Conservation (phyloP, 805 yeast genomes). For the Lipomyces mesembrius region DNA sequence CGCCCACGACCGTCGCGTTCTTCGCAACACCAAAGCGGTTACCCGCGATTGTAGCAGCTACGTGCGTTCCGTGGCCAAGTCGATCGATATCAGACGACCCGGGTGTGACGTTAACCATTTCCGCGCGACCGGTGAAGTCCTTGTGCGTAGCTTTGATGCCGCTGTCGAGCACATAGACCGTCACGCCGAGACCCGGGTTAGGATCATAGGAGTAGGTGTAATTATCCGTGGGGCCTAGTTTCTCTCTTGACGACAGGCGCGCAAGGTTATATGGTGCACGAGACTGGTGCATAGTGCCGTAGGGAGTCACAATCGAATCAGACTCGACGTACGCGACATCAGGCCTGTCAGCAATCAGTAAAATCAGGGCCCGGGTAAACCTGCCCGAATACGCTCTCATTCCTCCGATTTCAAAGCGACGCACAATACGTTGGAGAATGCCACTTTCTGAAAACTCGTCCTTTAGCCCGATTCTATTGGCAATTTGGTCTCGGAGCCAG, state of each 20-base stretch:
- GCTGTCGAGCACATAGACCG: conserved; percentile 83
- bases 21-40: conserved; percentile 82
- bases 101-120: conserved; percentile 42
- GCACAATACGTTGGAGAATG: background rate
- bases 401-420: conserved; percentile 3
- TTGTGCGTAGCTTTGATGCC: conserved; percentile 80
- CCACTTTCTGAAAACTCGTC: background rate
- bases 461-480: background rate
- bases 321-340: conserved; percentile 9
- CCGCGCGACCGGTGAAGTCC: conserved; percentile 69
- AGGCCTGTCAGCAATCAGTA: background rate
- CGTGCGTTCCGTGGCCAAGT: conserved; percentile 94
- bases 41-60: conserved; percentile 94
- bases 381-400: conserved; percentile 10
- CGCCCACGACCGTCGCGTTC: conserved; percentile 76
- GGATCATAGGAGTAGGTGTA: conserved; percentile 18
- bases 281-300: background rate
- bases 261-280: conserved; percentile 9
- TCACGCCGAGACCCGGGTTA: conserved; percentile 29
- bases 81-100: conserved; percentile 55
- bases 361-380: background rate
- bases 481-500: conserved; percentile 45
- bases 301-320: background rate
- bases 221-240: background rate
- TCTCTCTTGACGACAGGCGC: conserved; percentile 1